A percentile compares a stretch with the other conserved stretches of the same genome.
These are phyloP conservation scores for Yarrowia alimentaria DNA, from an alignment of 805 yeast genomes.

Conservation along the genomic window DNA sequence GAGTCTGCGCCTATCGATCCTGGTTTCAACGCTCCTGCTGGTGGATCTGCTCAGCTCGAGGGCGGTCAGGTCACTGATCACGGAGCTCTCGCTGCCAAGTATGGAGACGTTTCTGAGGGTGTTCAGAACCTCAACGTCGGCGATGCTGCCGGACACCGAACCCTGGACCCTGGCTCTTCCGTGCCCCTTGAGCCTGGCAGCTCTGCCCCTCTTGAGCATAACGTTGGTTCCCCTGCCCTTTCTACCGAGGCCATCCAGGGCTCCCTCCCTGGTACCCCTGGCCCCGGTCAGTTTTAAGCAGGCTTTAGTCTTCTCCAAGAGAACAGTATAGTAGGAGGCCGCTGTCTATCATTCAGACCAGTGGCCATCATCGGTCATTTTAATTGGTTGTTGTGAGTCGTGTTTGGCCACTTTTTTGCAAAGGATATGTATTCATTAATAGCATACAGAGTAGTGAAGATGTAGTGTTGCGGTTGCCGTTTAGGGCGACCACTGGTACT, in stretches of 20 bases:
- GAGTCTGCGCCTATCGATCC: constrained; percentile 20
- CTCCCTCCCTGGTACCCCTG: constrained; percentile 9
- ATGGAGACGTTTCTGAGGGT: constrained; percentile 17
- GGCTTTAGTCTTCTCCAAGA: too few species aligned
- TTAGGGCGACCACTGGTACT: too few species aligned
- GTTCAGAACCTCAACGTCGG: too few species aligned
- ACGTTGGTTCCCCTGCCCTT: constrained; percentile 3
- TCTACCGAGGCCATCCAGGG: constrained; percentile 15
- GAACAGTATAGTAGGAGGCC: too few species aligned
- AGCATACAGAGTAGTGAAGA: too few species aligned
- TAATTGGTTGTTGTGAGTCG: too few species aligned
- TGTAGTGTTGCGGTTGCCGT: too few species aligned
- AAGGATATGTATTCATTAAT: constrained; percentile 21
- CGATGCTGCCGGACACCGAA: too few species aligned
- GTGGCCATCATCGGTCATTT: too few species aligned
- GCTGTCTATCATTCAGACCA: too few species aligned
- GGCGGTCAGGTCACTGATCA: constrained; percentile 14
- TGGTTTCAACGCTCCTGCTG: constrained; percentile 18
- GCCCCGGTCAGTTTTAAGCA: constrained; percentile 7
- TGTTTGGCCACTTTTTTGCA: too few species aligned
- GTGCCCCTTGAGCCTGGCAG: constrained; percentile 3
- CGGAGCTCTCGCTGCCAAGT: constrained; percentile 18
- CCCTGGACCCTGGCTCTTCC: constrained; percentile 2
- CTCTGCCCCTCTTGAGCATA: constrained; percentile 6
- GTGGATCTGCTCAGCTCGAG: constrained; percentile 9